Percentiles rank a stretch among this genome's conserved stretches.
These are phyloP conservation scores for Cadophora malorum DNA, from an alignment of 2,329 filamentous ascomycete species.

Conservation along the genomic window DNA sequence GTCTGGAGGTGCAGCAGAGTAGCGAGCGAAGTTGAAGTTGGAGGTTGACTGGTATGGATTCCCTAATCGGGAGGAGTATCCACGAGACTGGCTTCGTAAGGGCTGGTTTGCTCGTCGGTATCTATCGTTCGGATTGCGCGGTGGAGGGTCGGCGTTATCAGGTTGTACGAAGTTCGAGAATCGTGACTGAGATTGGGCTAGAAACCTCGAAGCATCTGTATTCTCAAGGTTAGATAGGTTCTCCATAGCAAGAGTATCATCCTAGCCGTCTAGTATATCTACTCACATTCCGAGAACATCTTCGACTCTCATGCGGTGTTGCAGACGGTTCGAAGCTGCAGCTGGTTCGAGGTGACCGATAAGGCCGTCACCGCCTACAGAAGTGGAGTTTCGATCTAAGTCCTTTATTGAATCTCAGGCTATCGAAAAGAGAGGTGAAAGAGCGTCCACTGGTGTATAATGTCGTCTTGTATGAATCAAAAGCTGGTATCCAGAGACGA, in stretches of 20 bases:
- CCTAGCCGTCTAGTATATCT: background rate
- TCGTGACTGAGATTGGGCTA: conserved; percentile 94
- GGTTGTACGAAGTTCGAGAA: conserved; percentile 75
- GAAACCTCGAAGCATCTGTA: conserved; percentile 92
- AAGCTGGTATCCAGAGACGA: background rate
- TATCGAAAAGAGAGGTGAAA: background rate
- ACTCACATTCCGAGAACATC: conserved; percentile 47
- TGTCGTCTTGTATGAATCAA: background rate
- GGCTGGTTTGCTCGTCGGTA: conserved; percentile 41
- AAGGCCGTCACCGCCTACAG: conserved; percentile 23
- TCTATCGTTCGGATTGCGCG: conserved; percentile 46
- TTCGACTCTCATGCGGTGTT: conserved; percentile 28
- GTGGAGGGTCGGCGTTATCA: conserved; percentile 52
- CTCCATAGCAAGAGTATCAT: background rate
- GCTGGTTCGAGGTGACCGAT: conserved; percentile 15
- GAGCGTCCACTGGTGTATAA: background rate
- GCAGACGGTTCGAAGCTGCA: conserved; percentile 23
- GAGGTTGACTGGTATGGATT: conserved; percentile 81
- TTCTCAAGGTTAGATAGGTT: background rate
- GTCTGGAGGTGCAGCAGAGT: conserved; percentile 73
- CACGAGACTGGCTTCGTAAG: conserved; percentile 37
- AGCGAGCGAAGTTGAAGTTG: conserved; percentile 80
- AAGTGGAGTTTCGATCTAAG: conserved; percentile 4
- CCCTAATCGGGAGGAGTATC: conserved; percentile 50
- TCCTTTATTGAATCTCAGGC: conserved; percentile 7